A percentile compares a stretch with the other conserved stretches of the same genome.
Evolutionary conservation across 495 filamentous ascomycete genomes (phyloP).

Genomic region (Amphirosellinia nigrospora): DNA sequence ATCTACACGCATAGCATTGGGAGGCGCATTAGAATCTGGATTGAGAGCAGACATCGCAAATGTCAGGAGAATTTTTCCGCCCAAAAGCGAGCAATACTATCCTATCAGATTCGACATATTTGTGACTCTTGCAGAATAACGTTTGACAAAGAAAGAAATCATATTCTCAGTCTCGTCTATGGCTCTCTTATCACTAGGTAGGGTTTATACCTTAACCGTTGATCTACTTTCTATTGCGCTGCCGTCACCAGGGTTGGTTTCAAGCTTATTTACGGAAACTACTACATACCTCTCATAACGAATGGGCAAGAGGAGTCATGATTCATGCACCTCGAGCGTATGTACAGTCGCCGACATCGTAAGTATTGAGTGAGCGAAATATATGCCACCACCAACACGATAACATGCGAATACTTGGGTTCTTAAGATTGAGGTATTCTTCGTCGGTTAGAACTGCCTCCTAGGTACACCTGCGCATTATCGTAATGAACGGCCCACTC

Average conservation of each 20-base stretch:
- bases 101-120: not conserved
- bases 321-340: no score
- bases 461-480: not conserved
- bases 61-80: not conserved
- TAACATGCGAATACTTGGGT: not conserved
- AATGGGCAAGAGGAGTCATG: no score
- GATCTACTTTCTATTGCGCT: not conserved
- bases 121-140: not conserved
- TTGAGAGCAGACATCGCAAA: conserved; percentile 13
- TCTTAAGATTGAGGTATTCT: not conserved
- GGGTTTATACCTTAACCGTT: not conserved
- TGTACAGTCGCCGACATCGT: no score
- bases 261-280: not conserved
- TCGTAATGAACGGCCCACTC: not conserved
- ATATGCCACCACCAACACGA: not conserved
- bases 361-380: not conserved
- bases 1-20: conserved; percentile 24
- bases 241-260: not conserved
- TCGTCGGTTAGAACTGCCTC: not conserved
- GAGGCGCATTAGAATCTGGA: conserved; percentile 24
- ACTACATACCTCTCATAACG: no score
- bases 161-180: not conserved
- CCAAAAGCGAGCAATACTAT: conserved; percentile 3
- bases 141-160: not conserved
- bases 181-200: not conserved